phyloP scores from a whole-genome alignment of 2,329 filamentous ascomycete genomes.

The Trichoderma simmonsii region DNA sequence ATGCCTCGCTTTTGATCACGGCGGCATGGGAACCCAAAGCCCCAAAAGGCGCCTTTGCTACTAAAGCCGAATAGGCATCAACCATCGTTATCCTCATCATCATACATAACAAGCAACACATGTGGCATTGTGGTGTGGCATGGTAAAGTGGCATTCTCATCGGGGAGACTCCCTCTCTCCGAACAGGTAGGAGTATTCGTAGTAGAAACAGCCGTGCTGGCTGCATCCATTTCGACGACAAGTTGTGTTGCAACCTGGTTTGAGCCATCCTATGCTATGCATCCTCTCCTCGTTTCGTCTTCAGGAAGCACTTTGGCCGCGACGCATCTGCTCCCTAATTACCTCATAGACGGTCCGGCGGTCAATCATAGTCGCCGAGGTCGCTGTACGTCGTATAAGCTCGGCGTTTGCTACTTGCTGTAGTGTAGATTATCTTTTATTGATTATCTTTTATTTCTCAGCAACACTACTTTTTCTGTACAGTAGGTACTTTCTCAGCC shows the following conservation, averaged over 20 bases:
- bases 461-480: no score
- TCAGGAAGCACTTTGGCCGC: neutral
- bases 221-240: neutral
- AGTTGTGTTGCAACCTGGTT: slow-evolving; percentile 1
- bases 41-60: neutral
- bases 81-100: neutral
- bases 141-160: neutral
- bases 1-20: neutral
- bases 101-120: neutral
- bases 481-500: neutral
- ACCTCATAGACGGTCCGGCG: slow-evolving; percentile 19
- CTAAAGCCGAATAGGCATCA: neutral
- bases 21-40: slow-evolving; percentile 13
- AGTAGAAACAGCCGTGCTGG: slow-evolving; percentile 1
- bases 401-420: neutral
- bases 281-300: neutral
- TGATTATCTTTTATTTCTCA: neutral
- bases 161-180: neutral
- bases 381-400: neutral
- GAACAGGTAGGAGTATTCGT: neutral
- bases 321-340: slow-evolving; percentile 10
- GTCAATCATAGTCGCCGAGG: slow-evolving; percentile 14
- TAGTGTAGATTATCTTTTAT: neutral
- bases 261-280: neutral
- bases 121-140: neutral